A percentile compares a stretch with the other conserved stretches of the same genome.
phyloP scores from a whole-genome alignment of 306 rosid species.

The Cucurbita maxima region DNA sequence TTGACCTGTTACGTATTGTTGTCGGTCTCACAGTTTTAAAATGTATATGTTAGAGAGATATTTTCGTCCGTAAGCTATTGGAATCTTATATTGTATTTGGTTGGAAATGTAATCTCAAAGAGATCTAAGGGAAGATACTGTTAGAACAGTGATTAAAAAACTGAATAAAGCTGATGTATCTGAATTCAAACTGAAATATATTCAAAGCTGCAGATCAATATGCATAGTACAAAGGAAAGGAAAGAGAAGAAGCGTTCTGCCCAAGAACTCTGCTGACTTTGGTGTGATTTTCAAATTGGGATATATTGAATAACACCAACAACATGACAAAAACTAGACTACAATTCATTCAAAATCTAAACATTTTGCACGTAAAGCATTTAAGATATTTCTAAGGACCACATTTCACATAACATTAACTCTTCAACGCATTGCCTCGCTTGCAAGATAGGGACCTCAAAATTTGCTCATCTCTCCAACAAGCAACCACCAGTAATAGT shows the following conservation, averaged over 20 bases:
- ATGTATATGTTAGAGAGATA: too few relatives aligned
- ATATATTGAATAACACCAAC: background rate
- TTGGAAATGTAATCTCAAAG: background rate
- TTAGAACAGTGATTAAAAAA: background rate
- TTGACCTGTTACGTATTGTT: too few relatives aligned
- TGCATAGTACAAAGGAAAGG: background rate
- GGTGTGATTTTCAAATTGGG: background rate
- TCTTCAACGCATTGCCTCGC: background rate
- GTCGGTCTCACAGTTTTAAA: too few relatives aligned
- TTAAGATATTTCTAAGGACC: background rate
- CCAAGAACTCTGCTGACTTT: constrained; percentile 1
- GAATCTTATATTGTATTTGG: background rate
- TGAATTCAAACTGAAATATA: background rate
- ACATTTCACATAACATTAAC: background rate
- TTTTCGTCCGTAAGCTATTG: too few relatives aligned
- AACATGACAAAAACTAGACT: background rate
- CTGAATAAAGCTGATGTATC: background rate
- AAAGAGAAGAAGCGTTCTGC: background rate
- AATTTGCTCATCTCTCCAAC: background rate
- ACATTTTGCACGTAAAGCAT: background rate
- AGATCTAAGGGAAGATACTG: background rate
- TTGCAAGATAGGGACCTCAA: background rate
- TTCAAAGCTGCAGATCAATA: background rate
- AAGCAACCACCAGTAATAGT: background rate
- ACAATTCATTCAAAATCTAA: background rate